Base-by-base conservation (phyloP, 2,329 filamentous ascomycete species). In the Nemania bipapillata region DNA sequence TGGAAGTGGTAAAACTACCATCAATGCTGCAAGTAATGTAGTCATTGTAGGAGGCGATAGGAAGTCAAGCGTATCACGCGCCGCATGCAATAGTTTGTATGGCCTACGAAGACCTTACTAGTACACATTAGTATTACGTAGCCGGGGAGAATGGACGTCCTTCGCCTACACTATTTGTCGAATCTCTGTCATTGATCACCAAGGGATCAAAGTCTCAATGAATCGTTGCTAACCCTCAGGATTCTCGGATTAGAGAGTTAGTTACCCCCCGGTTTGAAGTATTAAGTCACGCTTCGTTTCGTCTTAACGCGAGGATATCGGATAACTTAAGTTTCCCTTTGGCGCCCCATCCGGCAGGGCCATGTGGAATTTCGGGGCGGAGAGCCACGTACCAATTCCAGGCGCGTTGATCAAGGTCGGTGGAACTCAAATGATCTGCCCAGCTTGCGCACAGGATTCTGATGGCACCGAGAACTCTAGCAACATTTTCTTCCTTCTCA, bases 301-400 rank as follows among this genome's bases (percentile, higher is more conserved):
- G 82, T 65, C 86, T 84, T 70, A 92, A 75, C 8, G 84, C 84
- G 71, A 94, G 77, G 47, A 97, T 92, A 72, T 89, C 88, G 15
- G 82, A 81, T 40, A 96, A 78, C 72, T 84, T 89, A 30, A 97
- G 83, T 62, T 83, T 81, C 1, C 91, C 92, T 79, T 95, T 96
- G 12, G 91, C 91, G 30, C 93, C 93, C 93, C 93, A 97, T 1
- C 94, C 93, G 22, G 89, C 87, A 55, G 88, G 87, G 0, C 93
- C 94, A 65, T 85, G 81, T 66, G 92, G 89, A 2, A 97, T 91
- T 22, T 92, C 90, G 0, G 93, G 93, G 70, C 94, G 84, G 22
- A 94, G 88, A 24, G 87, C 85, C 1, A 91, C 83, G 79, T 97
- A 97, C 93, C 93, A 97, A 11, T 83, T 83, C 92, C 93, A 96